Evolutionary conservation across 148 eudicot species (phyloP), one percentile per base, ranked within the genome.

Genomic region (Heliamphora exappendiculata): DNA sequence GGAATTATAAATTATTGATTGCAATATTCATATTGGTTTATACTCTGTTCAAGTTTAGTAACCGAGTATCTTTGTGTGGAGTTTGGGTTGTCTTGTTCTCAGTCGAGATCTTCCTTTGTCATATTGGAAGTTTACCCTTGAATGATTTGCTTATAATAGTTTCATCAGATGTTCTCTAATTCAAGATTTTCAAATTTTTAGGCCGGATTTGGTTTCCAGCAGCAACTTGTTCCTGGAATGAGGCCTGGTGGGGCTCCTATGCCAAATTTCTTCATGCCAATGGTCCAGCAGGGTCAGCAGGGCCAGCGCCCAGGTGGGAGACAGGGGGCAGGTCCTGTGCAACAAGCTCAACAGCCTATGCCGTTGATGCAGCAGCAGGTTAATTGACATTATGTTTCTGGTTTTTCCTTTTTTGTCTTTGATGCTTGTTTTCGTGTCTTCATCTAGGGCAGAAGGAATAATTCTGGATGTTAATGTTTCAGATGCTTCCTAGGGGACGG

Each of bases 131-230:
- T 33, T 16, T 16, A 4, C 33, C 7, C 13, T 1, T 29, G n/a
- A n/a, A n/a, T 4, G 5, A 24, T 26, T 59, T 26, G 2, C n/a
- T n/a, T n/a, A n/a, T n/a, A 16, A 62, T 17, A 4, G 39, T 62
- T 62, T 62, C 67, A 17, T 37, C 67, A 8, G 45, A 37, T 20
- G 45, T 36, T 34, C 45, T 62, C 67, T 36, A 28, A 65, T 65
- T 34, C 28, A 37, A 19, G 20, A 2, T 36, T n/a, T 37, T 8
- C 34, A 2, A 19, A 34, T 50, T 62, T 26, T 16, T 82, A 91
- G 96, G 87, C 91, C 80, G 87, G 88, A 50, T 93, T 93, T 74
- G 93, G 96, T 19, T 93, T 91, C 75, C 97, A 89, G 76, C 92
- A 87, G 73, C 97, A 91, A 84, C 83, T 93, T 47, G 85, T 91